Evolutionary conservation across 2,329 filamentous ascomycete genomes (phyloP), one percentile per base, ranked within the genome.

Genomic region (Monilinia laxa): DNA sequence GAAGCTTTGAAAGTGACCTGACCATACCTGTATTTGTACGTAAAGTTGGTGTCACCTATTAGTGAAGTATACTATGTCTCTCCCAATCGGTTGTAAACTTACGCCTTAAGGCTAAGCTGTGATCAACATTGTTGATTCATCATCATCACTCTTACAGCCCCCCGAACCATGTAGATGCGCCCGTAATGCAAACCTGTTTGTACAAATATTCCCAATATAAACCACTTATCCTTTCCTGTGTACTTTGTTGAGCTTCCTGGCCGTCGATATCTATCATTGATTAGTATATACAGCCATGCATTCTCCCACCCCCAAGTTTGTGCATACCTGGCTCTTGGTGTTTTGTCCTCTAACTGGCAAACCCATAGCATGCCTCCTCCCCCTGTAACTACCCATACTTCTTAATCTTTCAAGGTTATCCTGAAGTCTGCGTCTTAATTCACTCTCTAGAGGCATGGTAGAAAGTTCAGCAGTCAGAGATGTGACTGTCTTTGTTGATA

Each of bases 401-500:
- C 90, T 91, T 78, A 99, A 75, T 68, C 94, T 83, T 76, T 84
- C 84, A 73, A 99, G 96, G 75, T 98, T 95, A 60, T 97, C 92
- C 74, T 89, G 84, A 49, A 97, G 80, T 68, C 91, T 81, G 76
- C 90, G 86, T 75, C 87, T 83, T 70, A 96, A 83, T 75, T 98
- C 93, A 78, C 90, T 96, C 79, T 97, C 95, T 74, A 98, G 92
- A 68, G 90, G 96, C 92, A 99, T 93, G 65, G 88, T 89, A 20
- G 92, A 91, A 52, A 99, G 83, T 75, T 96, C 92, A 62, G 90
- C 90, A 28, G 90, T 95, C 68, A 99, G 83, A 64, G 90, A 89
- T 63, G 92, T 89, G 72, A 97, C 81, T 68, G 92, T 93, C 77
- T 90, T 88, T 68, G 89, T 87, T 55, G 87, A 84, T 25, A 99